Base-by-base conservation (phyloP, 139 green algal genomes). In the Ostreobium quekettii region DNA sequence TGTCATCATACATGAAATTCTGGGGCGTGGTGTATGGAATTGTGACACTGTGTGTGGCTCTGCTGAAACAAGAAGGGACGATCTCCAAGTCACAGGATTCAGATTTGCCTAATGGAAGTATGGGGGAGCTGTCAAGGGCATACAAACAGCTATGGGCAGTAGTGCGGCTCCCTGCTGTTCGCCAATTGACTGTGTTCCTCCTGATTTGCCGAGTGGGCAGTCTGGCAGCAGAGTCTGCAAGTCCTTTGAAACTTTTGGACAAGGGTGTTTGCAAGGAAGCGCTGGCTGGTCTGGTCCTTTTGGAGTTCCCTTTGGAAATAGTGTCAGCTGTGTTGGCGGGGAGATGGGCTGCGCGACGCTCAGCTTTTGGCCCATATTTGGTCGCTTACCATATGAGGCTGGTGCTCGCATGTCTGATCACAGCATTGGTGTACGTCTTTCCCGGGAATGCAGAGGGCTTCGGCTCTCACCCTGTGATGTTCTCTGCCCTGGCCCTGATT, bases 281-380 rank as follows among this genome's bases (percentile, higher is more conserved):
- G 26, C 77, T 96, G 60, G 84, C 90, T 15, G 82, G 82, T 19
- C 78, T 91, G 70, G 85, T 92, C 59, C 78, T 96, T 59, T 61
- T 93, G 19, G 81, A 94, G 71, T 95, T 97, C 42, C 89, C 88
- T 1, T 75, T 89, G 24, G 89, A 96, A 77, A 75, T 96, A 39
- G 38, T 87, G 26, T 86, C 84, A 0, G 91, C 91, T 2, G 63
- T 96, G 60, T 31, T 97, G 30, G 90, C 91, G 0, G 90, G 89
- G 35, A 72, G 86, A 35, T 88, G 78, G 72, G 85, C 80, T 73
- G 63, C 42, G 38, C 46, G 19, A 47, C 37, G 48, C 7, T n/a
- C 36, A n/a, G 47, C 56, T 24, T 56, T 68, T 3, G 30, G 19
- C 5, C 61, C 61, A 5, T 68, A 36, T 26, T 28, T 68, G 4